phyloP scores from a whole-genome alignment of 2,329 filamentous ascomycete species.

The Pseudopyrenochaeta lycopersici region DNA sequence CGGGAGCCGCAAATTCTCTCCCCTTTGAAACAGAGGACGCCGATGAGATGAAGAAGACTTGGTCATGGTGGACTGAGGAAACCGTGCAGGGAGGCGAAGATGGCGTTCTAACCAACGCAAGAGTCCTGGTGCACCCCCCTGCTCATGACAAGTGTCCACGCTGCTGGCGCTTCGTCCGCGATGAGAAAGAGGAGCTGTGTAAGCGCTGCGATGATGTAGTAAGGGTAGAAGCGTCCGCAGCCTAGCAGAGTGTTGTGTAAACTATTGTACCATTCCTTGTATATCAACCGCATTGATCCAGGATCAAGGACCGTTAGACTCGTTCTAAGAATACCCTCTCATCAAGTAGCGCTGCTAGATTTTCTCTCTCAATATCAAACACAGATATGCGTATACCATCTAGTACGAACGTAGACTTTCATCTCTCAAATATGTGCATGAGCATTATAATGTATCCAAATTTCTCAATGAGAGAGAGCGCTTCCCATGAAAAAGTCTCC shows the following conservation, averaged over 20 bases:
- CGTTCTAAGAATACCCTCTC: too few species aligned
- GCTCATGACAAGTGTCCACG: slow-evolving; percentile 76
- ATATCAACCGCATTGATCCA: too few species aligned
- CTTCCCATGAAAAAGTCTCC: too few species aligned
- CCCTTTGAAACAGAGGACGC: slow-evolving; percentile 1
- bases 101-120: slow-evolving; percentile 26
- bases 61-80: slow-evolving; percentile 24
- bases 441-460: too few species aligned
- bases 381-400: too few species aligned
- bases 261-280: too few species aligned
- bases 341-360: too few species aligned
- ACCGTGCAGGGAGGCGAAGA: slow-evolving; percentile 39
- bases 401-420: too few species aligned
- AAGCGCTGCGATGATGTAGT: slow-evolving; percentile 75
- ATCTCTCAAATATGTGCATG: too few species aligned
- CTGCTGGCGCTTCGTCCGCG: slow-evolving; percentile 88
- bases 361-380: too few species aligned
- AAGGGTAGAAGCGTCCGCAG: slow-evolving; percentile 6
- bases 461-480: too few species aligned
- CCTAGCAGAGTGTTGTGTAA: background rate
- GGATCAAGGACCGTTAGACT: too few species aligned
- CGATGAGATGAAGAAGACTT: slow-evolving; percentile 11
- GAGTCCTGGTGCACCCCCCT: slow-evolving; percentile 54
- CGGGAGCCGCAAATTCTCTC: background rate
- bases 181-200: slow-evolving; percentile 73